Evolutionary conservation across 305 asterid genomes (phyloP).

Genomic region (Coffea humblotiana): DNA sequence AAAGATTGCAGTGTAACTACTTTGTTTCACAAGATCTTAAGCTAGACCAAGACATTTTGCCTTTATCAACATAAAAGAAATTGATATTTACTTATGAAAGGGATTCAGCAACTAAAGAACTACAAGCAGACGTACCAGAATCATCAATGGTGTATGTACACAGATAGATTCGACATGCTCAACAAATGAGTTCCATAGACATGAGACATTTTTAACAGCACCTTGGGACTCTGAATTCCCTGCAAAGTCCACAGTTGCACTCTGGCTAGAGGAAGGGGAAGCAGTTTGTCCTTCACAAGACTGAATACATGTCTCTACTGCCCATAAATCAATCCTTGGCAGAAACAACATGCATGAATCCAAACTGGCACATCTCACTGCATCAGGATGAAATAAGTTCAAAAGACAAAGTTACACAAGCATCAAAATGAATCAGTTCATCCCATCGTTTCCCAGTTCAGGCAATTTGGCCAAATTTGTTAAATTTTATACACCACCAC

Average conservation of each 20-base stretch:
- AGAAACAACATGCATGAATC: conserved; percentile 67
- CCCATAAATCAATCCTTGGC: conserved; percentile 97
- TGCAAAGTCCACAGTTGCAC: conserved; percentile 13
- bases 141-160: conserved; percentile 64
- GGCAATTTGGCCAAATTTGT: not conserved
- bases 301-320: conserved; percentile 52
- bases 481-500: conserved; percentile 1
- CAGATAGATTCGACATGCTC: conserved; percentile 86
- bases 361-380: conserved; percentile 81
- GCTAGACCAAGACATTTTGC: not conserved
- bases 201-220: conserved; percentile 51
- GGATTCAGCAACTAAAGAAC: conserved; percentile 7
- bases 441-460: not conserved
- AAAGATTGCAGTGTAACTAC: not conserved
- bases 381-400: conserved; percentile 27
- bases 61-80: not conserved
- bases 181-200: conserved; percentile 80
- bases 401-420: not conserved
- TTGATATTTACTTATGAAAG: not conserved
- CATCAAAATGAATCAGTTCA: not conserved
- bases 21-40: not conserved
- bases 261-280: conserved; percentile 23
- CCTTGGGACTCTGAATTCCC: conserved; percentile 35
- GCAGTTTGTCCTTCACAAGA: conserved; percentile 37
- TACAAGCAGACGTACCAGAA: conserved; percentile 62